Conservation (phyloP, 1,284 basidiomycete genomes). For the Boletus smithii region DNA sequence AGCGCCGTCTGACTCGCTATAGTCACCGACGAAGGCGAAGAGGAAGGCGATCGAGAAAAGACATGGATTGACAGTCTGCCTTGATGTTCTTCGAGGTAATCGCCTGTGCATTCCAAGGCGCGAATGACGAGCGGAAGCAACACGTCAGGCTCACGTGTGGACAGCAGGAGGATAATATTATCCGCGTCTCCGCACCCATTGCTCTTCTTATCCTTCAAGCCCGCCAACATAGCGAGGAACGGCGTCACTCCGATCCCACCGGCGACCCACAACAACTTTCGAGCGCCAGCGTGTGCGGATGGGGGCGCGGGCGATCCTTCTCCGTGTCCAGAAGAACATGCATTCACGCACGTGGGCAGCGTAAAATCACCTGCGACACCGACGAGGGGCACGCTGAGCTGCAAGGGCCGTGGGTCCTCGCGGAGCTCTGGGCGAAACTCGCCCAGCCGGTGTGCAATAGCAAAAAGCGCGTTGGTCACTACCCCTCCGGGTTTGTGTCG, state of each 20-base stretch:
- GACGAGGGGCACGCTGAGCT: slow-evolving; percentile 33
- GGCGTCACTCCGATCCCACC: slow-evolving; percentile 32
- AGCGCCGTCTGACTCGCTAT: background rate
- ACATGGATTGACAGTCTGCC: slow-evolving; percentile 22
- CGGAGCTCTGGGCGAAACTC: slow-evolving; percentile 40
- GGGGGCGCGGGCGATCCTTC: background rate
- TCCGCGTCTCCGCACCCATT: background rate
- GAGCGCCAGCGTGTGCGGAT: background rate
- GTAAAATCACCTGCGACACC: slow-evolving; percentile 41
- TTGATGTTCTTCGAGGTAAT: background rate
- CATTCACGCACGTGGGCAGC: slow-evolving; percentile 9
- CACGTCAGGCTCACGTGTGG: slow-evolving; percentile 28
- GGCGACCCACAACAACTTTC: slow-evolving; percentile 23
- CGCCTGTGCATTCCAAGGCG: slow-evolving; percentile 1
- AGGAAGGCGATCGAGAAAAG: slow-evolving; percentile 16
- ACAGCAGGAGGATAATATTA: slow-evolving; percentile 23
- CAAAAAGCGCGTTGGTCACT: slow-evolving; percentile 52
- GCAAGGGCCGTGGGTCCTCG: slow-evolving; percentile 35
- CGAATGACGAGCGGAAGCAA: slow-evolving; percentile 21
- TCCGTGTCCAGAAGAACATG: background rate
- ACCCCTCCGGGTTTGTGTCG: slow-evolving; percentile 45
- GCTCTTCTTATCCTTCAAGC: slow-evolving; percentile 1
- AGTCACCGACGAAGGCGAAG: background rate
- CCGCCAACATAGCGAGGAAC: slow-evolving; percentile 30
- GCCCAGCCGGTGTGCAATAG: slow-evolving; percentile 40